These are phyloP conservation scores for Trichoderma reesei DNA, from an alignment of 495 filamentous ascomycete genomes.

Conservation along the genomic window DNA sequence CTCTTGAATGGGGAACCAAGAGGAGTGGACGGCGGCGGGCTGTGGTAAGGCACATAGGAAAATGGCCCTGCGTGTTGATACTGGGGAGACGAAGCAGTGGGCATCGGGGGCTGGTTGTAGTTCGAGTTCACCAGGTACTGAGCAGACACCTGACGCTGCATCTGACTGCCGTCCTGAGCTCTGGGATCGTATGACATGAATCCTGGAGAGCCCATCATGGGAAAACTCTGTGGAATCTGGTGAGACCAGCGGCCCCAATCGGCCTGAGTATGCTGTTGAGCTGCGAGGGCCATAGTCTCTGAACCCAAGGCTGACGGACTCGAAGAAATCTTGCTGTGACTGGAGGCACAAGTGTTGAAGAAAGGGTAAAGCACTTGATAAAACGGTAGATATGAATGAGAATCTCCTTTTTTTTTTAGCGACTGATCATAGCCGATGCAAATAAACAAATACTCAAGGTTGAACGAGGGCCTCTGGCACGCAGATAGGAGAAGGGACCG, in stretches of 20 bases:
- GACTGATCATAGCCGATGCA: background rate
- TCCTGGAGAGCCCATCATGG: slow-evolving; percentile 24
- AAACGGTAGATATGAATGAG: too few relatives aligned
- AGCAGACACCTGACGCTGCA: slow-evolving; percentile 22
- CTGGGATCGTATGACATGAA: slow-evolving; percentile 28
- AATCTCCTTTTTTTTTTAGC: background rate
- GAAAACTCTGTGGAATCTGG: slow-evolving; percentile 24
- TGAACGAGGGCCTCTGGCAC: background rate
- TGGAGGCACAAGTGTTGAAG: background rate
- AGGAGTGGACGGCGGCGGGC: slow-evolving; percentile 19
- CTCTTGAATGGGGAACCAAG: slow-evolving; percentile 27
- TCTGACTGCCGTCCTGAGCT: slow-evolving; percentile 18
- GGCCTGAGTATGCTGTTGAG: slow-evolving; percentile 21
- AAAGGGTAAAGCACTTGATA: background rate
- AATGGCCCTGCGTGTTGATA: slow-evolving; percentile 25
- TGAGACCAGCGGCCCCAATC: slow-evolving; percentile 36
- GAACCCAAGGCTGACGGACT: background rate
- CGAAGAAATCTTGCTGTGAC: background rate
- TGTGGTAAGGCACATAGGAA: slow-evolving; percentile 24
- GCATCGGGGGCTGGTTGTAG: slow-evolving; percentile 26
- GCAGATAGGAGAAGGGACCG: background rate
- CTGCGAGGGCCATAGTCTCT: slow-evolving; percentile 29
- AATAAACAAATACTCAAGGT: background rate
- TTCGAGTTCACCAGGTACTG: slow-evolving; percentile 27
- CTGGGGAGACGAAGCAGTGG: slow-evolving; percentile 25